These are phyloP conservation scores for Tephrocybe rancida DNA, from an alignment of 768 basidiomycete genomes.

Conservation along the genomic window DNA sequence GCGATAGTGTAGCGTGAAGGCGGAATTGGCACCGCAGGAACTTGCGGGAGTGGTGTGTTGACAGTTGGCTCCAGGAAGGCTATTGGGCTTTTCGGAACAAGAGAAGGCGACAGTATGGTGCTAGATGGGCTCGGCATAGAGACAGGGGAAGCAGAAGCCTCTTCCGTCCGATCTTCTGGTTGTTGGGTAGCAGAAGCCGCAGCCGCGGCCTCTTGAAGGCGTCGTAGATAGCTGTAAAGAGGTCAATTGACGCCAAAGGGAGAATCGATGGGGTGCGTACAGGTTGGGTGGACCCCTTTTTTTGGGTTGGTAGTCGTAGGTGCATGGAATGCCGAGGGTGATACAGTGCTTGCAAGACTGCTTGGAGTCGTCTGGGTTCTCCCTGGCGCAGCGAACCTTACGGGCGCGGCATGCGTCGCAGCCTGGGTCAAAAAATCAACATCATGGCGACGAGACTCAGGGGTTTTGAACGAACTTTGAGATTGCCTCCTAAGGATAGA, in stretches of 20 bases:
- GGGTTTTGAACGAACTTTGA: slow-evolving; percentile 63
- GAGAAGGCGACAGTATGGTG: slow-evolving; percentile 45
- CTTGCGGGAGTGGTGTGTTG: slow-evolving; percentile 35
- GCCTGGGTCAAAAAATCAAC: slow-evolving; percentile 44
- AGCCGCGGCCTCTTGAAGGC: slow-evolving; percentile 77
- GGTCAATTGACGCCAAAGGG: slow-evolving; percentile 4
- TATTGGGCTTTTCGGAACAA: slow-evolving; percentile 45
- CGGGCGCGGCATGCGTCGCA: slow-evolving; percentile 87
- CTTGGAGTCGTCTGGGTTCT: slow-evolving; percentile 76
- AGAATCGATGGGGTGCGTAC: slow-evolving; percentile 44
- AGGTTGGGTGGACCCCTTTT: slow-evolving; percentile 92
- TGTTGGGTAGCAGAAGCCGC: slow-evolving; percentile 47
- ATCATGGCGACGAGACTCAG: neutral
- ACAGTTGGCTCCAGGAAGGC: slow-evolving; percentile 58
- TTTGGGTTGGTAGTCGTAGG: slow-evolving; percentile 92
- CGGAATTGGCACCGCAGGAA: slow-evolving; percentile 49
- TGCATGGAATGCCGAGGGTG: slow-evolving; percentile 80
- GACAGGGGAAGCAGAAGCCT: slow-evolving; percentile 45
- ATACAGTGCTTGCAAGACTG: slow-evolving; percentile 88
- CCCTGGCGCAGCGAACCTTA: slow-evolving; percentile 84
- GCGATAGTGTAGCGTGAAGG: slow-evolving; percentile 74
- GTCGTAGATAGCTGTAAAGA: slow-evolving; percentile 65
- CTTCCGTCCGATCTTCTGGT: slow-evolving; percentile 36
- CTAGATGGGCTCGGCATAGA: slow-evolving; percentile 54
- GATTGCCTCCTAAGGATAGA: slow-evolving; percentile 68